Base-by-base conservation (phyloP, 805 yeast genomes). In the Lipomyces orientalis region DNA sequence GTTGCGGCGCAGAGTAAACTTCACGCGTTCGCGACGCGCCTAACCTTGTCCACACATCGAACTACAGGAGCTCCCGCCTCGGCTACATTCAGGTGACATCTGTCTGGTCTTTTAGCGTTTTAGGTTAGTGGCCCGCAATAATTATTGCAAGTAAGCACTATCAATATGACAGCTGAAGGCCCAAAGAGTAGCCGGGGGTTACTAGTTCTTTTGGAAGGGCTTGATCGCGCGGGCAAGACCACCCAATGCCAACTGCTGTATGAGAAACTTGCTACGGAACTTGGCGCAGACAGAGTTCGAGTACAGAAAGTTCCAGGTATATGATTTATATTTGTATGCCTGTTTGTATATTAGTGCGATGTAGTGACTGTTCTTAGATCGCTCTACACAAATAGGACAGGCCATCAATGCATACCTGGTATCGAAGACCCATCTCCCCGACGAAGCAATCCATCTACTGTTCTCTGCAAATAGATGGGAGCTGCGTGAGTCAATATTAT, bases 381-480 rank as follows among this genome's bases (percentile, higher is more conserved):
- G 99, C 68, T 81, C 90, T 0, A 95, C 98, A 0, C 83, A 84
- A 10, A 89, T 92, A 54, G 99, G 99, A 1, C 75, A 83, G 66
- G 79, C 93, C 71, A 93, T 95, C 74, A 86, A 95, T 77, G 77
- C 82, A 63, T 95, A 93, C 76, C 81, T 95, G 34, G 83, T 85
- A 0, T 54, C 70, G 16, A 64, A 70, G 1, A 83, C 87, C 70
- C 79, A 80, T 29, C 76, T 93, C 22, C 85, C 88, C 19, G 97
- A 93, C 75, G 88, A 92, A 76, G 82, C 97, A 0, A 89, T 93
- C 4, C 99, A 95, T 78, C 81, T 95, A 31, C 80, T 95, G 43
- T 95, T 95, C 77, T 87, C 93, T 72, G 97, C 98, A 1, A 95
- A 95, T 75, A 81, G 99, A 70, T 95, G 99, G 99, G 99, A 95